Percentiles rank a stretch among this genome's conserved stretches.
Evolutionary conservation across 2,329 filamentous ascomycete species (phyloP).

Genomic region (Phialocephala sp.): DNA sequence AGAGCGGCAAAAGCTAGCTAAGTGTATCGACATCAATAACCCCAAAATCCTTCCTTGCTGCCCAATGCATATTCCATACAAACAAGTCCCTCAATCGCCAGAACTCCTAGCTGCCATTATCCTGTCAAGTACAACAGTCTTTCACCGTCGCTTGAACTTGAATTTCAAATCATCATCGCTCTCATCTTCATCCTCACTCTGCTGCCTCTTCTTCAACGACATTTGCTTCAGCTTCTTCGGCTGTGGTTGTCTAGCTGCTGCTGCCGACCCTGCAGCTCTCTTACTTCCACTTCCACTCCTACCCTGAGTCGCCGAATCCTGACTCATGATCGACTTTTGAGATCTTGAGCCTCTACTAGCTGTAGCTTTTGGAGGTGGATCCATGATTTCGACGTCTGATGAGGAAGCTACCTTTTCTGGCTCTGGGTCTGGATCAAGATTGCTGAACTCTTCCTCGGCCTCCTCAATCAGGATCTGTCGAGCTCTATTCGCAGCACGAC

Average conservation of each 20-base stretch:
- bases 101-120: not conserved
- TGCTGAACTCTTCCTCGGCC: slow-evolving; percentile 19
- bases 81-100: not conserved
- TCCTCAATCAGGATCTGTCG: slow-evolving; percentile 14
- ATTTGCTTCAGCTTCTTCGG: slow-evolving; percentile 38
- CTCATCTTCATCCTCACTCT: slow-evolving; percentile 35
- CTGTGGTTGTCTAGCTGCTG: slow-evolving; percentile 28
- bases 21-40: not conserved
- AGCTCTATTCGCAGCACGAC: slow-evolving; percentile 19
- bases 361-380: slow-evolving; percentile 10
- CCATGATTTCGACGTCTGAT: slow-evolving; percentile 28
- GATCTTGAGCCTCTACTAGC: slow-evolving; percentile 7
- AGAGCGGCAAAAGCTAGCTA: not conserved
- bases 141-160: slow-evolving; percentile 35
- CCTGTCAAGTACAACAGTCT: not conserved
- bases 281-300: slow-evolving; percentile 27
- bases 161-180: slow-evolving; percentile 43
- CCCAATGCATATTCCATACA: not conserved
- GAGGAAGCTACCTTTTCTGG: slow-evolving; percentile 4
- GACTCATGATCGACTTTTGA: slow-evolving; percentile 18
- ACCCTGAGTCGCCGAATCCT: not conserved
- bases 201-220: slow-evolving; percentile 13
- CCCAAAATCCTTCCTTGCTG: not conserved
- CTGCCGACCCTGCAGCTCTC: slow-evolving; percentile 30
- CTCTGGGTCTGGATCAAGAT: not conserved